A percentile compares a stretch with the other conserved stretches of the same genome.
phyloP scores from a whole-genome alignment of 257 asterid genomes.

The Nemophila menziesii region DNA sequence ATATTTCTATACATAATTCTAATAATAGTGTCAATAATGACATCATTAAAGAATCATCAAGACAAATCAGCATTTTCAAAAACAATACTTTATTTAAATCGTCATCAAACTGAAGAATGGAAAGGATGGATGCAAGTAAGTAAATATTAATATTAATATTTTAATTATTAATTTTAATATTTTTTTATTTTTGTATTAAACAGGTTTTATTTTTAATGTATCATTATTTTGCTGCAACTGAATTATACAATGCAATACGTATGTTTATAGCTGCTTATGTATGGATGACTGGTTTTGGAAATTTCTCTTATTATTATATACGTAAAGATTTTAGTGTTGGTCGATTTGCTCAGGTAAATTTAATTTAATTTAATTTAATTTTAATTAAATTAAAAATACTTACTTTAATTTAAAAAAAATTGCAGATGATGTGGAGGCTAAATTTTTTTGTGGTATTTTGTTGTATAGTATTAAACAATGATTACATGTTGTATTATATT shows the following conservation, averaged over 20 bases:
- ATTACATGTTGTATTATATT: constrained; percentile 86
- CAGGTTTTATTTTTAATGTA: constrained; percentile 92
- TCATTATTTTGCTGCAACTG: constrained; percentile 96
- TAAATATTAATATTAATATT: too few relatives aligned
- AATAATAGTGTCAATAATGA: constrained; percentile 66
- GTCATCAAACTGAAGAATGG: constrained; percentile 98
- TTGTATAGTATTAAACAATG: constrained; percentile 81
- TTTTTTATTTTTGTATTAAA: constrained; percentile 7
- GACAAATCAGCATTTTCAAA: constrained; percentile 85
- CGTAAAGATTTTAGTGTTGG: constrained; percentile 84
- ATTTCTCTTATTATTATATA: constrained; percentile 91
- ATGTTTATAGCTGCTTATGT: constrained; percentile 95
- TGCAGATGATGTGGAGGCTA: constrained; percentile 99
- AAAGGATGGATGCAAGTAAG: constrained; percentile 98
- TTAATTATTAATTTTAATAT: background rate
- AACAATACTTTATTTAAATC: constrained; percentile 71
- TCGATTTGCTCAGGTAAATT: constrained; percentile 93
- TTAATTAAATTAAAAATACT: too few relatives aligned
- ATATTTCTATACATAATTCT: constrained; percentile 71
- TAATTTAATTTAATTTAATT: too few relatives aligned
- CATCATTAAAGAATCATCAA: constrained; percentile 77
- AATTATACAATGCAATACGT: constrained; percentile 92
- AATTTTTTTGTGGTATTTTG: constrained; percentile 88
- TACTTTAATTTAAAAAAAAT: constrained; percentile 17
- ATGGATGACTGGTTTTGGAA: constrained; percentile 99